A percentile compares a stretch with the other conserved stretches of the same genome.
These are phyloP conservation scores for Vanrija pseudolonga DNA, from an alignment of 1,284 basidiomycete genomes.

Conservation along the genomic window DNA sequence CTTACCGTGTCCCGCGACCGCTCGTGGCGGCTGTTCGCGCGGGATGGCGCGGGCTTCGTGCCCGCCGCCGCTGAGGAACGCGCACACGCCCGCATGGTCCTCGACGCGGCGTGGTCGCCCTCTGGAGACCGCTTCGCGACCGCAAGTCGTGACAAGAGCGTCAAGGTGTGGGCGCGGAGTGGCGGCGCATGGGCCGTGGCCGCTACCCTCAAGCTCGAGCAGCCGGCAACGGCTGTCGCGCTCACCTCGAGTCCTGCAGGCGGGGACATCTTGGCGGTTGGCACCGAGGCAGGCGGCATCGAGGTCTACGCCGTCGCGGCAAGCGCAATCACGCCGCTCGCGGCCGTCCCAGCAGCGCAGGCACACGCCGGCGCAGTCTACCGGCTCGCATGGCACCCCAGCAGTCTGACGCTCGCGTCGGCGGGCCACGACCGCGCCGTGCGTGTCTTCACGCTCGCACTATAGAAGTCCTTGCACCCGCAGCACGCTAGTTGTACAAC, in stretches of 20 bases:
- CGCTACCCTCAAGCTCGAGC: slow-evolving; percentile 42
- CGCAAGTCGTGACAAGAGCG: slow-evolving; percentile 93
- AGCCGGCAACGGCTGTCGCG: slow-evolving; percentile 48
- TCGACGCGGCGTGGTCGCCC: slow-evolving; percentile 83
- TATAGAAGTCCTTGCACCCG: not conserved
- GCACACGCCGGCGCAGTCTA: slow-evolving; percentile 47
- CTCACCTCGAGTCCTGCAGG: slow-evolving; percentile 10
- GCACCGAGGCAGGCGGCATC: slow-evolving; percentile 47
- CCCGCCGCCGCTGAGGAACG: slow-evolving; percentile 66
- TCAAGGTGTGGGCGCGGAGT: slow-evolving; percentile 44
- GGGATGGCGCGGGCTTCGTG: slow-evolving; percentile 52
- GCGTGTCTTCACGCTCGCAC: slow-evolving; percentile 35
- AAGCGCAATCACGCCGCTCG: slow-evolving; percentile 7
- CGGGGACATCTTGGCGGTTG: slow-evolving; percentile 43
- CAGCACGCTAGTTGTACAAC: too few relatives aligned
- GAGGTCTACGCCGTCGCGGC: slow-evolving; percentile 26
- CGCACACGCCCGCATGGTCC: slow-evolving; percentile 87
- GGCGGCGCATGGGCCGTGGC: not conserved
- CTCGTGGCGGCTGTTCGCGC: slow-evolving; percentile 80
- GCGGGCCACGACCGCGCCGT: slow-evolving; percentile 50
- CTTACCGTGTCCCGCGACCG: slow-evolving; percentile 87
- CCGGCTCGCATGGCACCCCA: slow-evolving; percentile 40
- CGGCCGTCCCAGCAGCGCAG: slow-evolving; percentile 19
- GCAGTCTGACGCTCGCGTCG: slow-evolving; percentile 39
- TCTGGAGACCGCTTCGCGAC: slow-evolving; percentile 76